Conservation (phyloP, 2,329 filamentous ascomycete species). For the Lojkania enalia region DNA sequence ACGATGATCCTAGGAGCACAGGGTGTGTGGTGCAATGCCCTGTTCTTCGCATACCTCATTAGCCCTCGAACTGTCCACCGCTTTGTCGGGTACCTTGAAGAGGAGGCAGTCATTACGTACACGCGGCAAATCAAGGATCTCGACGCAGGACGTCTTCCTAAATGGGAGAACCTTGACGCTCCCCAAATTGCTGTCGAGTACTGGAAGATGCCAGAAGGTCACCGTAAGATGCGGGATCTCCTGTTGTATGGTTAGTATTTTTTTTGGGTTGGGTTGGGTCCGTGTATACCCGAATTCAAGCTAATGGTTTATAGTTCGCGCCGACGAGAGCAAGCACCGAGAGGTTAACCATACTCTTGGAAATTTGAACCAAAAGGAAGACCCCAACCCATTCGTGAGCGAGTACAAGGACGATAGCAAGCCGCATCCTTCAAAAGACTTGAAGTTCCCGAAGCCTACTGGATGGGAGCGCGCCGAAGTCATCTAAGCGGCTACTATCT, state of each 20-base stretch:
- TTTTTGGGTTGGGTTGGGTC: conserved; percentile 33
- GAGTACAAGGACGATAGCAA: conserved; percentile 71
- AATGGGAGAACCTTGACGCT: conserved; percentile 76
- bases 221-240: conserved; percentile 81
- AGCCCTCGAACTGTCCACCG: conserved; percentile 87
- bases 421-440: conserved; percentile 71
- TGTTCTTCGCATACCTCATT: conserved; percentile 87
- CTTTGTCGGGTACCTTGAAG: conserved; percentile 95
- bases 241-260: conserved; percentile 85
- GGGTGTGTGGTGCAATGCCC: conserved; percentile 93
- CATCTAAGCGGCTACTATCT: conserved; percentile 27
- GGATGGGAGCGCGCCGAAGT: conserved; percentile 82
- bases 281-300: background rate
- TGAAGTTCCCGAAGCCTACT: conserved; percentile 64
- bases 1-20: conserved; percentile 89
- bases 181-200: conserved; percentile 90
- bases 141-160: conserved; percentile 78
- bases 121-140: conserved; percentile 86
- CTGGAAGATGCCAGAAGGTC: conserved; percentile 89
- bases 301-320: conserved; percentile 32
- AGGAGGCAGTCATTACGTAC: conserved; percentile 96
- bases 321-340: conserved; percentile 61
- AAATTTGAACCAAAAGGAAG: conserved; percentile 80
- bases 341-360: conserved; percentile 95
- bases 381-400: conserved; percentile 91